phyloP scores from a whole-genome alignment of 805 yeast genomes.

The Blastobotrys muscicola region DNA sequence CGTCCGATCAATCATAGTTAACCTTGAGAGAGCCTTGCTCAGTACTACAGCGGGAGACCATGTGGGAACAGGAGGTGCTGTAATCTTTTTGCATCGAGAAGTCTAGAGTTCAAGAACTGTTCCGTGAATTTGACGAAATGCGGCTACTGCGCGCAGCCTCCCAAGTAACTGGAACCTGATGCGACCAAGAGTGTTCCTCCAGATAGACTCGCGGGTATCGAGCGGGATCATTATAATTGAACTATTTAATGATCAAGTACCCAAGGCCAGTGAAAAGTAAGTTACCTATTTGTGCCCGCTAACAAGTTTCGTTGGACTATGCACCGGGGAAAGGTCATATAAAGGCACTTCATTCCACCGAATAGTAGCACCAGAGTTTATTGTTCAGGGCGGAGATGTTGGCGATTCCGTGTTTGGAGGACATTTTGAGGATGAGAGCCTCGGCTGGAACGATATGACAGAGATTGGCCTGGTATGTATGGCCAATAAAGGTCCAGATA shows the following conservation, averaged over 20 bases:
- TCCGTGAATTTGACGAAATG: too few species aligned
- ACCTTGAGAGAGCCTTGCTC: too few species aligned
- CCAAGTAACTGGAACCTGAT: background rate
- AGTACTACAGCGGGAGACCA: too few species aligned
- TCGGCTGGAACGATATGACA: slow-evolving; percentile 12
- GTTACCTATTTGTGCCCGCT: slow-evolving; percentile 1
- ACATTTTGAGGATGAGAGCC: slow-evolving; percentile 16
- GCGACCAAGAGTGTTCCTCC: slow-evolving; percentile 13
- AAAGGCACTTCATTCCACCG: slow-evolving; percentile 83
- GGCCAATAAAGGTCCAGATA: slow-evolving; percentile 15
- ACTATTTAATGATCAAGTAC: slow-evolving; percentile 13
- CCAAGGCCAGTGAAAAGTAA: slow-evolving; percentile 16
- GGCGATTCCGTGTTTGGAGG: slow-evolving; percentile 13
- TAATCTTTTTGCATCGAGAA: too few species aligned
- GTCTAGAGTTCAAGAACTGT: too few species aligned
- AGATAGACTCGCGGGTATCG: slow-evolving; percentile 12
- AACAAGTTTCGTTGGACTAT: slow-evolving; percentile 63
- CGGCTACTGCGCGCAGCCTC: too few species aligned
- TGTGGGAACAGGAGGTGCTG: too few species aligned
- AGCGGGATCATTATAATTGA: slow-evolving; percentile 15
- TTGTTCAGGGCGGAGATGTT: slow-evolving; percentile 90
- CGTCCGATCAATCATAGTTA: too few species aligned
- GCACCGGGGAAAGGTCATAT: slow-evolving; percentile 79
- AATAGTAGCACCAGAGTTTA: slow-evolving; percentile 78
- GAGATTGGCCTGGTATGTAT: slow-evolving; percentile 14